Conservation (phyloP, 2,329 filamentous ascomycete species). For the Rhinocladiella mackenziei region DNA sequence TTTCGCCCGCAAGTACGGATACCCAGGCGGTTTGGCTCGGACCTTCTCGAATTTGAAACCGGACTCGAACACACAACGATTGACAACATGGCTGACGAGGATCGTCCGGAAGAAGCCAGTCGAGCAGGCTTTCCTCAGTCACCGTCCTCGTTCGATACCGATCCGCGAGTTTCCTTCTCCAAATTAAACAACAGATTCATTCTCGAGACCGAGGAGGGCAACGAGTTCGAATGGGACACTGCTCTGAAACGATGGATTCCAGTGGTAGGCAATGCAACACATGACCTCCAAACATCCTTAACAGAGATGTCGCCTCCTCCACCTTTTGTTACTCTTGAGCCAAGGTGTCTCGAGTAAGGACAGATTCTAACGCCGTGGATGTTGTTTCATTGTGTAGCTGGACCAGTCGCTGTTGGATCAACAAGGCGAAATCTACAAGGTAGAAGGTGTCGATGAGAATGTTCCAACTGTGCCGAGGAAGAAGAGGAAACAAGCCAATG, state of each 20-base stretch:
- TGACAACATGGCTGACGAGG: constrained; percentile 21
- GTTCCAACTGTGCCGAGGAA: constrained; percentile 49
- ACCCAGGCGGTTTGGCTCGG: too few relatives aligned
- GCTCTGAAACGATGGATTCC: constrained; percentile 71
- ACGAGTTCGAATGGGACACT: constrained; percentile 78
- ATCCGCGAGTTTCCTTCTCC: constrained; percentile 84
- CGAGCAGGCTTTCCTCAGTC: constrained; percentile 48
- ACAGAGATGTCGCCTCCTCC: constrained; percentile 6
- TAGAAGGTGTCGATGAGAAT: constrained; percentile 57
- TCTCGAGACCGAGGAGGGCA: constrained; percentile 76
- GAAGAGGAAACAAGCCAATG: constrained; percentile 51
- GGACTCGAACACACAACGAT: too few relatives aligned
- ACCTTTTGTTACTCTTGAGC: constrained; percentile 19
- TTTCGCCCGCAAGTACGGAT: too few relatives aligned
- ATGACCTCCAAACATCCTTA: constrained; percentile 14
- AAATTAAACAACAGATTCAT: constrained; percentile 76
- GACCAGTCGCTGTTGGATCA: constrained; percentile 59
- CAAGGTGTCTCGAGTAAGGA: constrained; percentile 15
- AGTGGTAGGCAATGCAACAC: constrained; percentile 44
- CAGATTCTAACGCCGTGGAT: constrained; percentile 26
- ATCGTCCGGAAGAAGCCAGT: constrained; percentile 12
- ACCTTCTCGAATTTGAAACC: too few relatives aligned
- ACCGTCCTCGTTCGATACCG: constrained; percentile 65
- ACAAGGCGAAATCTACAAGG: constrained; percentile 59
- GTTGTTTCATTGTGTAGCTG: constrained; percentile 40